Conservation (phyloP, 768 basidiomycete species). For the Rhizopogon roseolus region DNA sequence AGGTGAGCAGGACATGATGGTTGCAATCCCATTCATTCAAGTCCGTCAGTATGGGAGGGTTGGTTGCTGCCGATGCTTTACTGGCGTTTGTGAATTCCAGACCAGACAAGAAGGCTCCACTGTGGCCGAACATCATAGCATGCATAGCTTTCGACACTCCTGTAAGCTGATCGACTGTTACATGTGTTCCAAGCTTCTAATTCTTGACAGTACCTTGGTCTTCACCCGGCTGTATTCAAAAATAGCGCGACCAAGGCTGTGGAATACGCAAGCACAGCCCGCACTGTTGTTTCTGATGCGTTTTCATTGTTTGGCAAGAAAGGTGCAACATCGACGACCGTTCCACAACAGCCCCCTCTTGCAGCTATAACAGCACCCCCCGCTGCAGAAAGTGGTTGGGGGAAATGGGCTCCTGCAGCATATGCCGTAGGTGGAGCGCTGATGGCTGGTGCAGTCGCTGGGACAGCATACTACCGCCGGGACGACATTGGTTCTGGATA, state of each 20-base stretch:
- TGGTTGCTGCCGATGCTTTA: conserved; percentile 82
- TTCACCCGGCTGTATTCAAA: conserved; percentile 85
- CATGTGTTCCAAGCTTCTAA: neutral
- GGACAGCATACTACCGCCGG: conserved; percentile 78
- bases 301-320: conserved; percentile 50
- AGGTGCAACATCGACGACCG: conserved; percentile 29
- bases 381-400: conserved; percentile 38
- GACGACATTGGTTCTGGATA: conserved; percentile 70
- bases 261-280: conserved; percentile 63
- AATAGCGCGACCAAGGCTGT: conserved; percentile 72
- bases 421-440: conserved; percentile 71
- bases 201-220: conserved; percentile 67
- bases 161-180: conserved; percentile 38
- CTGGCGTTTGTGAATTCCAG: conserved; percentile 65
- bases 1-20: conserved; percentile 41
- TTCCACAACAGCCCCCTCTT: conserved; percentile 21
- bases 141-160: conserved; percentile 90
- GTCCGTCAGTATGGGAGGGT: conserved; percentile 80
- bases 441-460: conserved; percentile 78
- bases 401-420: conserved; percentile 64
- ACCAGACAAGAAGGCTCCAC: conserved; percentile 56
- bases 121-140: conserved; percentile 89
- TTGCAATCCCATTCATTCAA: neutral
- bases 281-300: conserved; percentile 56
- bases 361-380: conserved; percentile 28